These are phyloP conservation scores for Oleoguttula mirabilis DNA, from an alignment of 495 filamentous ascomycete species.

Conservation along the genomic window DNA sequence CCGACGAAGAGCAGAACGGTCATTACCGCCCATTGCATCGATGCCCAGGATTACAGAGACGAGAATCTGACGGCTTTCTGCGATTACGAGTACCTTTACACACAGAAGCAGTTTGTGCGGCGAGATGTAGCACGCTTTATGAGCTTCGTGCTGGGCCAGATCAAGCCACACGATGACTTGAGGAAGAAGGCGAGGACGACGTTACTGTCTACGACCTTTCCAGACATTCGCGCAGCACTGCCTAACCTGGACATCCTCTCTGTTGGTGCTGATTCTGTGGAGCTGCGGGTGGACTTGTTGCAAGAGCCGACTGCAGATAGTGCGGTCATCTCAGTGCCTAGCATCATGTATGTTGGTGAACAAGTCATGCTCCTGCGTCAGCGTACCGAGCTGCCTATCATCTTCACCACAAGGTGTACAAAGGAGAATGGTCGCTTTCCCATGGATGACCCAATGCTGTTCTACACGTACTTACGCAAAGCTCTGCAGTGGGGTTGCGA, in stretches of 20 bases:
- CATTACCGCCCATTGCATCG: slow-evolving; percentile 64
- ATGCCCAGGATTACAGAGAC: slow-evolving; percentile 54
- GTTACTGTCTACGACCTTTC: slow-evolving; percentile 77
- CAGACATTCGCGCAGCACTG: slow-evolving; percentile 69
- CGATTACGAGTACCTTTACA: slow-evolving; percentile 77
- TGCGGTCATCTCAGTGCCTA: slow-evolving; percentile 48
- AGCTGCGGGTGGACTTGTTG: slow-evolving; percentile 69
- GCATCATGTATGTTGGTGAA: slow-evolving; percentile 70
- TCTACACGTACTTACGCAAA: slow-evolving; percentile 62
- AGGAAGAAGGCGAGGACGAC: slow-evolving; percentile 65
- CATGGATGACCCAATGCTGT: slow-evolving; percentile 62
- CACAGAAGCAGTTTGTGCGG: slow-evolving; percentile 55
- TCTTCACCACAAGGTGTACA: slow-evolving; percentile 71
- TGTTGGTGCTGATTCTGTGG: slow-evolving; percentile 71
- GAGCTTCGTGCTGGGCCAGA: slow-evolving; percentile 63
- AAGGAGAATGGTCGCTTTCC: slow-evolving; percentile 72
- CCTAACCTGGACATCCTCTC: slow-evolving; percentile 76
- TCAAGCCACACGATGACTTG: slow-evolving; percentile 58
- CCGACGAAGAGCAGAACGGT: slow-evolving; percentile 25
- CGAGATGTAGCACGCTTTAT: slow-evolving; percentile 65
- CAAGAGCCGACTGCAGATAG: slow-evolving; percentile 56
- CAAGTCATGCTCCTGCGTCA: slow-evolving; percentile 73
- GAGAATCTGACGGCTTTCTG: slow-evolving; percentile 49
- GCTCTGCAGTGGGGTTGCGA: slow-evolving; percentile 80
- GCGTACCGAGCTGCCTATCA: slow-evolving; percentile 73